These are phyloP conservation scores for Talaromyces adpressus DNA, from an alignment of 495 filamentous ascomycete genomes.

Conservation along the genomic window DNA sequence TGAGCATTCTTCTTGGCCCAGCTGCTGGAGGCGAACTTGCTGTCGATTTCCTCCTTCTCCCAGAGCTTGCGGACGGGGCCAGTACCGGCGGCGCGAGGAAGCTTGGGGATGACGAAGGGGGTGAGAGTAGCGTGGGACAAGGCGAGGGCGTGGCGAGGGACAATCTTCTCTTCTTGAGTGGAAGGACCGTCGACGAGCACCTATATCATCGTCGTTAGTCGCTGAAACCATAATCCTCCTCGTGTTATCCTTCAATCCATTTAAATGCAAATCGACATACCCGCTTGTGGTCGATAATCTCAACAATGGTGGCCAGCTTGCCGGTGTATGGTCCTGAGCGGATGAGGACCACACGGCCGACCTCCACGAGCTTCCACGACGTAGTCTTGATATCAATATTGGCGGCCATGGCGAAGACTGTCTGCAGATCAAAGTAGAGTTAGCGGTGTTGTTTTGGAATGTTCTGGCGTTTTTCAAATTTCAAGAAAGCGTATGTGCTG, in stretches of 20 bases:
- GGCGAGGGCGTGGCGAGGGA: constrained; percentile 75
- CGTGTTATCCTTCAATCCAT: neutral
- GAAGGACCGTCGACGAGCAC: constrained; percentile 92
- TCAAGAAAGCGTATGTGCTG: neutral
- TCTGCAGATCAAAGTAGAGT: constrained; percentile 8
- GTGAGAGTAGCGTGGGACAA: constrained; percentile 83
- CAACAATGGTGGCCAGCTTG: constrained; percentile 87
- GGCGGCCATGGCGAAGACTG: constrained; percentile 49
- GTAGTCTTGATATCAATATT: constrained; percentile 68
- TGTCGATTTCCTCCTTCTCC: constrained; percentile 80
- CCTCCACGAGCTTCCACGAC: constrained; percentile 87
- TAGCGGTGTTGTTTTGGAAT: neutral
- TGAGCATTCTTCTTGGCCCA: constrained; percentile 86
- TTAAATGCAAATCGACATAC: constrained; percentile 52
- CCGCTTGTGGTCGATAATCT: constrained; percentile 99
- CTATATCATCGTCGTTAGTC: constrained; percentile 37
- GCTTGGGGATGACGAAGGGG: constrained; percentile 77
- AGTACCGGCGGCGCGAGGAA: constrained; percentile 80
- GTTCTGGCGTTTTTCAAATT: neutral
- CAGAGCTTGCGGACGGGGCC: constrained; percentile 75
- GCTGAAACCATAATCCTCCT: neutral
- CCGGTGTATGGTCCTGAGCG: constrained; percentile 68
- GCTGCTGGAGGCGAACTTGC: constrained; percentile 79
- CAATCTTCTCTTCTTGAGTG: constrained; percentile 60
- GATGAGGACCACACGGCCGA: constrained; percentile 91